Conservation (phyloP, 2,329 filamentous ascomycete species). For the Fusarium tricinctum region DNA sequence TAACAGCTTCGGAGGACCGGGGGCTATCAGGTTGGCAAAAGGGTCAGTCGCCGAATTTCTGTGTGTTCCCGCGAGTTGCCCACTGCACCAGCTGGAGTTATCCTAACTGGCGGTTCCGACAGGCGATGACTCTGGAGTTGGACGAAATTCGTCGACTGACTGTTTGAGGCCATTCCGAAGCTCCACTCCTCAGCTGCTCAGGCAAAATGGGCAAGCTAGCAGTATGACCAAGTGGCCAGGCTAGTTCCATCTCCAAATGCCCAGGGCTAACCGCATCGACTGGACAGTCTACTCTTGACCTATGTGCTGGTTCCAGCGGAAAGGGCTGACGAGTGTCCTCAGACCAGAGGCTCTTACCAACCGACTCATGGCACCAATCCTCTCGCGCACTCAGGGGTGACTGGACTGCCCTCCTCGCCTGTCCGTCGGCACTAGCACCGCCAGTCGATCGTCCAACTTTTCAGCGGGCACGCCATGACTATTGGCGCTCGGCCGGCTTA, state of each 20-base stretch:
- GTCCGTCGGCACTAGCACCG: constrained; percentile 59
- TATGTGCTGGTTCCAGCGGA: constrained; percentile 73
- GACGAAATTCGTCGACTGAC: constrained; percentile 60
- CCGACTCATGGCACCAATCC: constrained; percentile 79
- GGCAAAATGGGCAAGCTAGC: constrained; percentile 35
- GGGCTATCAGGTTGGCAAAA: constrained; percentile 58
- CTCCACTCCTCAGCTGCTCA: constrained; percentile 57
- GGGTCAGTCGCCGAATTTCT: constrained; percentile 60
- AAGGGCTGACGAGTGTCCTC: constrained; percentile 82
- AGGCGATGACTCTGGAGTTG: constrained; percentile 51
- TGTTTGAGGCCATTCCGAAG: constrained; percentile 64
- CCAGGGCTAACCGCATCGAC: constrained; percentile 52
- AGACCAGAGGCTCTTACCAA: constrained; percentile 79
- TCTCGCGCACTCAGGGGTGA: constrained; percentile 68
- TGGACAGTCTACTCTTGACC: constrained; percentile 61
- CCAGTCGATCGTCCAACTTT: constrained; percentile 61
- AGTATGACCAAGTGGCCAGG: constrained; percentile 41
- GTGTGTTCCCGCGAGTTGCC: constrained; percentile 60
- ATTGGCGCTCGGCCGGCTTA: constrained; percentile 62
- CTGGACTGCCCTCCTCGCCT: constrained; percentile 68
- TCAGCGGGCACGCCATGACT: constrained; percentile 61
- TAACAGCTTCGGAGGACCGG: constrained; percentile 59
- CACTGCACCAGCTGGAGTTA: constrained; percentile 51
- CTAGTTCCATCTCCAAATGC: constrained; percentile 42
- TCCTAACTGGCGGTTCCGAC: constrained; percentile 60